Conservation (phyloP, 305 asterid genomes). For the Petunia hybrid region DNA sequence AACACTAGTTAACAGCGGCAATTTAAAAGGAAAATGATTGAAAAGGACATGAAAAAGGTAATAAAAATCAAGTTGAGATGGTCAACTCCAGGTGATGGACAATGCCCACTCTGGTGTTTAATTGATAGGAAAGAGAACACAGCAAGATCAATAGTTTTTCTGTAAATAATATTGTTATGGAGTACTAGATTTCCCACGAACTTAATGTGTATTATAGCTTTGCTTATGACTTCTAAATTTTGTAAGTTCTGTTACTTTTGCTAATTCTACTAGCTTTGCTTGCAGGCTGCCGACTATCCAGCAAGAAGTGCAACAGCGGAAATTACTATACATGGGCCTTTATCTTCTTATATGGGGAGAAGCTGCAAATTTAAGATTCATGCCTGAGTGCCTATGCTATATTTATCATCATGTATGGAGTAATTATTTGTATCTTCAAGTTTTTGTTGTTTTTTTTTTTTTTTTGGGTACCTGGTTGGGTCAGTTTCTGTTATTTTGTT, state of each 20-base stretch:
- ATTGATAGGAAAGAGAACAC: slow-evolving; percentile 16
- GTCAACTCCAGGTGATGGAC: slow-evolving; percentile 16
- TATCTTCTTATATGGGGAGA: slow-evolving; percentile 99
- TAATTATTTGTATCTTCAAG: slow-evolving; percentile 27
- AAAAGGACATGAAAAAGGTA: slow-evolving; percentile 14
- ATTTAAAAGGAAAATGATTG: too few species aligned
- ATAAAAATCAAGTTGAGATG: neutral
- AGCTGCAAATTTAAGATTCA: slow-evolving; percentile 96
- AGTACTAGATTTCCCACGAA: neutral
- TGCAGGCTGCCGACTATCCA: slow-evolving; percentile 97
- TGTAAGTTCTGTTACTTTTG: slow-evolving; percentile 17
- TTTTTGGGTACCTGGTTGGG: neutral
- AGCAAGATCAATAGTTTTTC: neutral
- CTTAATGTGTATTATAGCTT: neutral
- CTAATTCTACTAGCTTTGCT: slow-evolving; percentile 30
- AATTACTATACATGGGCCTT: slow-evolving; percentile 90
- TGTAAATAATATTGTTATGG: neutral
- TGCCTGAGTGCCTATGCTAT: slow-evolving; percentile 99
- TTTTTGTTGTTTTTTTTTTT: neutral
- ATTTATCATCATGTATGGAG: slow-evolving; percentile 90
- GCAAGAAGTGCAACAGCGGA: slow-evolving; percentile 98
- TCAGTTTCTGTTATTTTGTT: slow-evolving; percentile 13
- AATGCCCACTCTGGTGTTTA: slow-evolving; percentile 4
- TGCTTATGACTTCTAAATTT: neutral
- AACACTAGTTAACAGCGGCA: too few species aligned